Conservation (phyloP, 2,329 filamentous ascomycete genomes). For the Nothophaeocryptopus gaeumannii region DNA sequence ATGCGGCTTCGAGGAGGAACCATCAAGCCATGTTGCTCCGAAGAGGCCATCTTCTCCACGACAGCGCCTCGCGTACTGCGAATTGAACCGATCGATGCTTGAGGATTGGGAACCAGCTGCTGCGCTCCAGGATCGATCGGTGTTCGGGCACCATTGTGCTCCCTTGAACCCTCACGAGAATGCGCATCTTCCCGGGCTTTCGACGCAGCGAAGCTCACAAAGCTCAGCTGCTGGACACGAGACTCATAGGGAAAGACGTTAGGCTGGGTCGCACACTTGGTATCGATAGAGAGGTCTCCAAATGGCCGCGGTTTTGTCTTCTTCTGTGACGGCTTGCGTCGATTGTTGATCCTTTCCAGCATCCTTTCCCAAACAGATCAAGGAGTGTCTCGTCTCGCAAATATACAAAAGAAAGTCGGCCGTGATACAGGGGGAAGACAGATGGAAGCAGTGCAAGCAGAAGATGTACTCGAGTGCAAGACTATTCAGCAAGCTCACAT, state of each 20-base stretch:
- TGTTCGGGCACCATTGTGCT: constrained; percentile 29
- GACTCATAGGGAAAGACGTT: constrained; percentile 43
- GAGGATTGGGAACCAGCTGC: constrained; percentile 6
- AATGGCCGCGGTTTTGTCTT: constrained; percentile 11
- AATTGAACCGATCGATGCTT: constrained; percentile 5
- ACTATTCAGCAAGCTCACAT: no score
- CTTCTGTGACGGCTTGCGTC: constrained; percentile 1
- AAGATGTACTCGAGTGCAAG: no score
- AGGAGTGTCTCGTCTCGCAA: no score
- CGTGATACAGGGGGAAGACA: no score
- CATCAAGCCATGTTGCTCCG: constrained; percentile 3
- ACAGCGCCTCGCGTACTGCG: constrained; percentile 6
- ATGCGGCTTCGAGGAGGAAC: constrained; percentile 25
- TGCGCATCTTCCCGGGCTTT: constrained; percentile 18
- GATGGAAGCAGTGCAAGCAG: no score
- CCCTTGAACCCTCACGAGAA: constrained; percentile 13
- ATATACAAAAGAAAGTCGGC: no score
- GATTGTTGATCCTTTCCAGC: constrained; percentile 1
- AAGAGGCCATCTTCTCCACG: neutral
- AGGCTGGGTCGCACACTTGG: constrained; percentile 58
- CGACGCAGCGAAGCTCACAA: constrained; percentile 25
- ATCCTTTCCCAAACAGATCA: neutral
- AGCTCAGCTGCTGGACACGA: constrained; percentile 27
- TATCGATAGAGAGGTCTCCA: constrained; percentile 52
- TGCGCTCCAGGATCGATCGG: constrained; percentile 13